These are phyloP conservation scores for Monosporascus sp. DNA, from an alignment of 2,329 filamentous ascomycete species.

Conservation along the genomic window DNA sequence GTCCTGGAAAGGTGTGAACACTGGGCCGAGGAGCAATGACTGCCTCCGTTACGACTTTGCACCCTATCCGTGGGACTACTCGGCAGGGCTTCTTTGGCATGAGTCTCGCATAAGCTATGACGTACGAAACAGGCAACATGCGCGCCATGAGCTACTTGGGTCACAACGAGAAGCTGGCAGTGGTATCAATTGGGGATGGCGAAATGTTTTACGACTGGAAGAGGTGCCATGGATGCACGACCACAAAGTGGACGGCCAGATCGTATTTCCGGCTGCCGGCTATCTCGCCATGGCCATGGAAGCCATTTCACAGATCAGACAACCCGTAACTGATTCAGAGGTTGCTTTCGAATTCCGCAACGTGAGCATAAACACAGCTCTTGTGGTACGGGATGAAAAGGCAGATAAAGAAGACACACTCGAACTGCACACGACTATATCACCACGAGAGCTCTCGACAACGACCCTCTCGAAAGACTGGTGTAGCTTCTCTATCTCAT, in stretches of 20 bases:
- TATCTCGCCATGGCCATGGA: slow-evolving; percentile 15
- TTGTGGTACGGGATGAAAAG: background rate
- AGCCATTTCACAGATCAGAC: slow-evolving; percentile 6
- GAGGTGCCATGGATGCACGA: slow-evolving; percentile 15
- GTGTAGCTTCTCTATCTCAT: slow-evolving; percentile 15
- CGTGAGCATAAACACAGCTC: slow-evolving; percentile 2
- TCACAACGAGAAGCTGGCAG: slow-evolving; percentile 2
- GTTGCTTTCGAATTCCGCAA: slow-evolving; percentile 3
- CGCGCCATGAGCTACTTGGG: slow-evolving; percentile 13
- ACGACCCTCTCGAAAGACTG: slow-evolving; percentile 2
- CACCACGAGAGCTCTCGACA: slow-evolving; percentile 5
- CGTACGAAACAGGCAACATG: slow-evolving; percentile 3
- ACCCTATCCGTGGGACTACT: slow-evolving; percentile 33
- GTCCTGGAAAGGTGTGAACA: background rate
- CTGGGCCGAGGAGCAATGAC: background rate
- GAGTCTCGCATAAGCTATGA: slow-evolving; percentile 10
- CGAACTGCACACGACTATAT: slow-evolving; percentile 12
- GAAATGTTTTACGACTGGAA: slow-evolving; percentile 8
- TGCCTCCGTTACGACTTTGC: slow-evolving; percentile 17
- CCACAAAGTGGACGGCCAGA: slow-evolving; percentile 11
- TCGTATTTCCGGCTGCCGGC: slow-evolving; percentile 13
- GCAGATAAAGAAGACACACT: background rate
- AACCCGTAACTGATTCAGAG: background rate
- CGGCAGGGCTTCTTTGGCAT: slow-evolving; percentile 1
- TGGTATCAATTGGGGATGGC: slow-evolving; percentile 11